These are phyloP conservation scores for Hyaloscypha hepaticicola DNA, from an alignment of 495 filamentous ascomycete genomes.

Conservation along the genomic window DNA sequence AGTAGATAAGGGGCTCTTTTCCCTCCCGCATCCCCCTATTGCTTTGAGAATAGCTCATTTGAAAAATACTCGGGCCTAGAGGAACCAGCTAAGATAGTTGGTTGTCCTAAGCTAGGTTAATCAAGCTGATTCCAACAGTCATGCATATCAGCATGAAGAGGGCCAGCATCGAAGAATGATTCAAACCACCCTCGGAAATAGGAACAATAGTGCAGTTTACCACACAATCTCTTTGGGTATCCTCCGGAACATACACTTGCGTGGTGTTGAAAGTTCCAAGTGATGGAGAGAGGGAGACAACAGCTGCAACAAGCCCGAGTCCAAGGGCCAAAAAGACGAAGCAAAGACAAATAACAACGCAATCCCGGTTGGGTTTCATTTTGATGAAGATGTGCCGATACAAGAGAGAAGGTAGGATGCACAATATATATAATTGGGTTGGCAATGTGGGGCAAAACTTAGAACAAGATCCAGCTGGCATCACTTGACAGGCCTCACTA, in stretches of 20 bases:
- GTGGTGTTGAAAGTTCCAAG: neutral
- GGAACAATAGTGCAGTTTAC: neutral
- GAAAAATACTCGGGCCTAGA: too few species aligned
- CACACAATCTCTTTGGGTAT: neutral
- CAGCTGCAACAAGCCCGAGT: neutral
- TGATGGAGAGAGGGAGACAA: neutral
- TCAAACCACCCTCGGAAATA: neutral
- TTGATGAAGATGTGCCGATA: neutral
- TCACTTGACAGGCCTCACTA: neutral
- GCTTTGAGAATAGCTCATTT: too few species aligned
- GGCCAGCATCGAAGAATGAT: neutral
- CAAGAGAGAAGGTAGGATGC: neutral
- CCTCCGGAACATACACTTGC: neutral
- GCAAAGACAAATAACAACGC: neutral
- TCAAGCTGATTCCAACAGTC: neutral
- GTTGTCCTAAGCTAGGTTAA: neutral
- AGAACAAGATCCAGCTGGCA: neutral
- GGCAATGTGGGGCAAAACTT: neutral
- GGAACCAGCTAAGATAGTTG: too few species aligned
- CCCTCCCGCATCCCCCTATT: too few species aligned
- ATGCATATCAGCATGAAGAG: neutral
- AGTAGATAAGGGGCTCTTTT: too few species aligned
- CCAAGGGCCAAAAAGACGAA: conserved; percentile 5
- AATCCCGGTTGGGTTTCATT: conserved; percentile 1
- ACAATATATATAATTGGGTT: neutral